Conservation (phyloP, 2,329 filamentous ascomycete species). For the Fusarium sp. region DNA sequence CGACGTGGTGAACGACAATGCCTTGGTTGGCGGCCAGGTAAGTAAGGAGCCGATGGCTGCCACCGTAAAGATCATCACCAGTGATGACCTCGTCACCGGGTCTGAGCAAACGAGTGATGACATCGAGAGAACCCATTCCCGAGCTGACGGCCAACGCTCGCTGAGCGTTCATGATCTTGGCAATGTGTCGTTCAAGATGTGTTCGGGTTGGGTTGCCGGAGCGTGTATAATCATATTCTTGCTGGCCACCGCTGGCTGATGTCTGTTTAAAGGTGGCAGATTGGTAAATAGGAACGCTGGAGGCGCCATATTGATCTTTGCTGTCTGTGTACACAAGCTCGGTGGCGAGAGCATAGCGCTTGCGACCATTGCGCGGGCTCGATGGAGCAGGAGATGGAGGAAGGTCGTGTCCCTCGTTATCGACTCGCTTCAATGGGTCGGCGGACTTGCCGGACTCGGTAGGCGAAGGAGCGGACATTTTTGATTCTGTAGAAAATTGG, state of each 20-base stretch:
- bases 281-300: conserved; percentile 97
- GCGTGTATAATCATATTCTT: conserved; percentile 97
- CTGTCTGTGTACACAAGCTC: conserved; percentile 97
- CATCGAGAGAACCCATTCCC: conserved; percentile 96
- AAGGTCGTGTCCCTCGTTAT: conserved; percentile 85
- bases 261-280: conserved; percentile 98
- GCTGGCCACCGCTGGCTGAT: conserved; percentile 79
- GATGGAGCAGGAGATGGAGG: conserved; percentile 94
- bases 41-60: conserved; percentile 92
- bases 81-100: conserved; percentile 98
- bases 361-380: conserved; percentile 83
- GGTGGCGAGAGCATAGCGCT: conserved; percentile 91
- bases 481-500: not conserved
- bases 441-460: conserved; percentile 50
- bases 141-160: conserved; percentile 93
- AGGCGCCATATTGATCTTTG: conserved; percentile 96
- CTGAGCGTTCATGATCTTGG: conserved; percentile 98
- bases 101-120: conserved; percentile 89
- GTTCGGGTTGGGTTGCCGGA: conserved; percentile 97
- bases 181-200: conserved; percentile 94
- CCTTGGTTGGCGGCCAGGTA: conserved; percentile 90
- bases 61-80: conserved; percentile 96
- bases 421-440: conserved; percentile 69
- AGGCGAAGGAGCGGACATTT: conserved; percentile 43
- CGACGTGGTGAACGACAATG: conserved; percentile 95